phyloP scores from a whole-genome alignment of 305 asterid genomes.

The Fraxinus platypoda region DNA sequence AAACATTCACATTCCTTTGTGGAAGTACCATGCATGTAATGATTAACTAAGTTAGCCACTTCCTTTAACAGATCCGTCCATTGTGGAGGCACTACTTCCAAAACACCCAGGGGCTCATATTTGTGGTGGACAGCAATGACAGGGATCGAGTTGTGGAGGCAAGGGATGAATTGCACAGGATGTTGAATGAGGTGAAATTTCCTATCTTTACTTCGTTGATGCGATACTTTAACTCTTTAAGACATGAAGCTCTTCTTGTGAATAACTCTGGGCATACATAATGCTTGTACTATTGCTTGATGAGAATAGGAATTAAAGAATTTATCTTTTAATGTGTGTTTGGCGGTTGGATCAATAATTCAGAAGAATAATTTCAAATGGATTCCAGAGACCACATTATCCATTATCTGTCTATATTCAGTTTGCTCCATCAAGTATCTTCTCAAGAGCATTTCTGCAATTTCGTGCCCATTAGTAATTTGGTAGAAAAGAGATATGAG shows the following conservation, averaged over 20 bases:
- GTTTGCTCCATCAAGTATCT: not conserved
- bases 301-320: not conserved
- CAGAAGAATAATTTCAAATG: not conserved
- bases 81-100: constrained; percentile 39
- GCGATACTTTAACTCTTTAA: not conserved
- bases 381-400: not conserved
- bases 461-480: not conserved
- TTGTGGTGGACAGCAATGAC: constrained; percentile 39
- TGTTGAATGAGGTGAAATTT: constrained; percentile 33
- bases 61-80: constrained; percentile 29
- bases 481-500: not conserved
- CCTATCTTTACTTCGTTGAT: not conserved
- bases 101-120: constrained; percentile 37
- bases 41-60: not conserved
- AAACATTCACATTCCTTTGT: not conserved
- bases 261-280: not conserved
- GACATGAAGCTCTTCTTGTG: not conserved
- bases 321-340: not conserved
- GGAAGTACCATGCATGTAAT: not conserved
- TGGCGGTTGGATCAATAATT: not conserved
- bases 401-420: not conserved
- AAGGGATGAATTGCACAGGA: constrained; percentile 36
- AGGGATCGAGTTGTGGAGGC: constrained; percentile 39
- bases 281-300: not conserved
- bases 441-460: not conserved